phyloP scores from a whole-genome alignment of 1,284 basidiomycete genomes.

The Puccinia horiana region DNA sequence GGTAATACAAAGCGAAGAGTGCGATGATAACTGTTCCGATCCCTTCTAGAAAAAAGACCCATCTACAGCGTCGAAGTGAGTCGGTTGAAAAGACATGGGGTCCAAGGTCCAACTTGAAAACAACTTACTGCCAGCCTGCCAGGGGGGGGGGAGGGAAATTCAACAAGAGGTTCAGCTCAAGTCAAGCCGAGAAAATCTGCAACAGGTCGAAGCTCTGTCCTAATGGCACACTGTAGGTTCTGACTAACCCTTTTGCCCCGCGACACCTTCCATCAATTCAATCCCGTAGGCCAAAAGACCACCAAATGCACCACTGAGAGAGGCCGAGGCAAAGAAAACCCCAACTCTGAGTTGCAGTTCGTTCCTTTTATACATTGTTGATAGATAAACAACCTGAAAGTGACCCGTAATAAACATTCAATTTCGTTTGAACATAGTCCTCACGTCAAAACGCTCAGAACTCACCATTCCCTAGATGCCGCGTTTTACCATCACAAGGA shows the following conservation, averaged over 20 bases:
- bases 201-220: neutral
- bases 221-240: neutral
- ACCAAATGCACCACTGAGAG: constrained; percentile 48
- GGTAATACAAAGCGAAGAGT: constrained; percentile 46
- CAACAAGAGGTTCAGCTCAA: neutral
- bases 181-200: neutral
- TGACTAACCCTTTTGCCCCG: constrained; percentile 33
- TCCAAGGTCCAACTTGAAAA: neutral
- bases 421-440: neutral
- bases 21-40: constrained; percentile 54
- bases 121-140: constrained; percentile 17
- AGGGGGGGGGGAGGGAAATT: neutral
- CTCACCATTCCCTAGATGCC: constrained; percentile 42
- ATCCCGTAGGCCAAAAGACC: constrained; percentile 50
- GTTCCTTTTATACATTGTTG: constrained; percentile 40
- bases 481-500: neutral
- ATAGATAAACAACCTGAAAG: constrained; percentile 29
- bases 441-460: neutral
- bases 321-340: constrained; percentile 30
- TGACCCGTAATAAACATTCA: neutral
- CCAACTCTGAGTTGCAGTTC: constrained; percentile 47
- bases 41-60: constrained; percentile 51
- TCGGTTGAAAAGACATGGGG: neutral
- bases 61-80: neutral
- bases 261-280: constrained; percentile 48